phyloP scores from a whole-genome alignment of 2,329 filamentous ascomycete species.

The Calycina marina region DNA sequence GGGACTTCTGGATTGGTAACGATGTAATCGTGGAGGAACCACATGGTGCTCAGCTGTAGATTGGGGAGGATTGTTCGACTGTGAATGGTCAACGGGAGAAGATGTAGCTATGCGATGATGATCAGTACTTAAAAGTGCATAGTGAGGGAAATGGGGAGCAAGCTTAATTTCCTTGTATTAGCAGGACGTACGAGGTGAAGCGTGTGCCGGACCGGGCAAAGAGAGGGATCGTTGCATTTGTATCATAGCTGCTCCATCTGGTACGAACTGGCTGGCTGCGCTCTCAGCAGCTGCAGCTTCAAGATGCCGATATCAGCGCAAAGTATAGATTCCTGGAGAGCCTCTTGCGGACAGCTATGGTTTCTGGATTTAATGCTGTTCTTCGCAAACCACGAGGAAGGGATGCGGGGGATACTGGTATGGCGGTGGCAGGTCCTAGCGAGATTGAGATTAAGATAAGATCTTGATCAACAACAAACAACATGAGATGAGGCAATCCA shows the following conservation, averaged over 20 bases:
- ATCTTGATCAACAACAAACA: too few relatives aligned
- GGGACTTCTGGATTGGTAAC: constrained; percentile 40
- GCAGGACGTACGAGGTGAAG: constrained; percentile 22
- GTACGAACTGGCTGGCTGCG: too few relatives aligned
- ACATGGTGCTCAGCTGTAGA: constrained; percentile 32
- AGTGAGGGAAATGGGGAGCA: not conserved
- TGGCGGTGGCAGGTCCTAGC: too few relatives aligned
- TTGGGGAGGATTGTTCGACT: constrained; percentile 38
- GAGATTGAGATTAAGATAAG: too few relatives aligned
- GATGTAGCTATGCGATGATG: constrained; percentile 29
- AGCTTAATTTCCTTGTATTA: not conserved
- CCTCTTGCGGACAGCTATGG: too few relatives aligned
- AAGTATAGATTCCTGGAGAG: too few relatives aligned
- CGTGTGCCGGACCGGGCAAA: constrained; percentile 22
- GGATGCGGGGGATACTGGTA: too few relatives aligned
- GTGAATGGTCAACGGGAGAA: constrained; percentile 33
- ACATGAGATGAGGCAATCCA: too few relatives aligned
- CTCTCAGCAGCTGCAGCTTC: constrained; percentile 12
- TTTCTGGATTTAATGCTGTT: too few relatives aligned
- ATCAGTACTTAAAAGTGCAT: constrained; percentile 5
- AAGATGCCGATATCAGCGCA: constrained; percentile 12
- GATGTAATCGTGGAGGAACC: constrained; percentile 31
- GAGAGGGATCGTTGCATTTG: constrained; percentile 24
- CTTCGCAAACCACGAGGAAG: too few relatives aligned
- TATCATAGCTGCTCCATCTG: constrained; percentile 24